Conservation (phyloP, 2,329 filamentous ascomycete genomes). For the Aspergillus neotritici region DNA sequence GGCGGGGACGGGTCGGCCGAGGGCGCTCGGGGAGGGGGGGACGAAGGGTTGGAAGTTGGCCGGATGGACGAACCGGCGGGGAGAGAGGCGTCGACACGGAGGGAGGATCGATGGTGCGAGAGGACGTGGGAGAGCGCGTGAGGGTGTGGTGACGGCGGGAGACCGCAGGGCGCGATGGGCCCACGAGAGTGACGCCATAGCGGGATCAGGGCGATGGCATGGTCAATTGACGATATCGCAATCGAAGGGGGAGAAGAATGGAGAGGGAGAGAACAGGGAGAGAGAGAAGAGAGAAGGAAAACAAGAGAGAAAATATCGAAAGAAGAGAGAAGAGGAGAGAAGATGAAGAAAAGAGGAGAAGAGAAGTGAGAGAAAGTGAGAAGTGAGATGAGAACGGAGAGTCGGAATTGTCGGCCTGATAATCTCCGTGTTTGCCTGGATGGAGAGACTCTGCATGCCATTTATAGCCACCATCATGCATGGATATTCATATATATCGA, state of each 20-base stretch:
- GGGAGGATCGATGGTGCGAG: background rate
- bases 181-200: conserved; percentile 10
- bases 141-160: conserved; percentile 1
- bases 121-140: conserved; percentile 6
- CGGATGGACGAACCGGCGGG: conserved; percentile 24
- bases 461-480: no score
- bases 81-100: background rate
- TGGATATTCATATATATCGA: no score
- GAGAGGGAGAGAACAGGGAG: background rate
- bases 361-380: background rate
- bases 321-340: background rate
- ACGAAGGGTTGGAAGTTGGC: conserved; percentile 59
- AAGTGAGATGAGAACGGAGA: background rate
- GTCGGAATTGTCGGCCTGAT: background rate
- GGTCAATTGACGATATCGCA: background rate
- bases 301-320: background rate
- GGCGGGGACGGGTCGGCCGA: conserved; percentile 65
- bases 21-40: conserved; percentile 71
- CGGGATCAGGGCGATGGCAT: background rate
- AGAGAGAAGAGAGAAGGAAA: background rate
- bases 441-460: no score
- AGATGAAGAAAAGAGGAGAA: background rate
- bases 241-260: background rate
- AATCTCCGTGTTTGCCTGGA: no score
- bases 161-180: conserved; percentile 4